Conservation (phyloP, 345 rosid species). For the Salix purpurea region DNA sequence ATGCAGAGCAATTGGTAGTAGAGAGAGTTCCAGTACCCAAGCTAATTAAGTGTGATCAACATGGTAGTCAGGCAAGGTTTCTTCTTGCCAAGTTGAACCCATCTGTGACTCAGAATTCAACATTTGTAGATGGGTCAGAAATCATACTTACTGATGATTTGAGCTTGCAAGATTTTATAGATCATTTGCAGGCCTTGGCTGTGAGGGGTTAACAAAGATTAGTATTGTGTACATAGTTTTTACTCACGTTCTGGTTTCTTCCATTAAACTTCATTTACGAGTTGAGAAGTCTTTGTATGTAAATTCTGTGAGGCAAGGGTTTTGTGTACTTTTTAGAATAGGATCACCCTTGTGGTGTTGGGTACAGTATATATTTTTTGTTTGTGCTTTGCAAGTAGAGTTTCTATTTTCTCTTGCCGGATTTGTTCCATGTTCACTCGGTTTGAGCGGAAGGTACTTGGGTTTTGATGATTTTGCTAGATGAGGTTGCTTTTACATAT, state of each 20-base stretch:
- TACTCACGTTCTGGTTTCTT: background rate
- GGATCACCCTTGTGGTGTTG: background rate
- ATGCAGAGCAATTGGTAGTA: conserved; percentile 58
- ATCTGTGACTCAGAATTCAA: conserved; percentile 80
- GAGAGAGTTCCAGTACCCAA: conserved; percentile 77
- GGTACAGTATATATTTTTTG: background rate
- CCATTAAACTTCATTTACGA: background rate
- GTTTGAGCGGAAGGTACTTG: background rate
- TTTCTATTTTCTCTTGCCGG: background rate
- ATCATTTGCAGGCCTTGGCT: conserved; percentile 75
- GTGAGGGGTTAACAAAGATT: conserved; percentile 41
- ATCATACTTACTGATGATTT: conserved; percentile 79
- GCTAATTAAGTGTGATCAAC: conserved; percentile 83
- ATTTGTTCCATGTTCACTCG: background rate
- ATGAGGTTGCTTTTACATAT: background rate
- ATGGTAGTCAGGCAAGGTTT: conserved; percentile 92
- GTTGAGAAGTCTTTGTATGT: background rate
- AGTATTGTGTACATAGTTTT: background rate
- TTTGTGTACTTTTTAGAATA: background rate
- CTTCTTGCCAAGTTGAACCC: conserved; percentile 97
- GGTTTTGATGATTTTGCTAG: background rate
- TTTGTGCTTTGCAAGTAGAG: background rate
- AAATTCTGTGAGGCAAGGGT: background rate
- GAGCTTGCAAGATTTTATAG: conserved; percentile 80
- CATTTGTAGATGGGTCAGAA: conserved; percentile 55